Percentiles rank a stretch among this genome's conserved stretches.
phyloP scores from a whole-genome alignment of 371 early-diverging fungal genomes.

The Parasitella parasitica region DNA sequence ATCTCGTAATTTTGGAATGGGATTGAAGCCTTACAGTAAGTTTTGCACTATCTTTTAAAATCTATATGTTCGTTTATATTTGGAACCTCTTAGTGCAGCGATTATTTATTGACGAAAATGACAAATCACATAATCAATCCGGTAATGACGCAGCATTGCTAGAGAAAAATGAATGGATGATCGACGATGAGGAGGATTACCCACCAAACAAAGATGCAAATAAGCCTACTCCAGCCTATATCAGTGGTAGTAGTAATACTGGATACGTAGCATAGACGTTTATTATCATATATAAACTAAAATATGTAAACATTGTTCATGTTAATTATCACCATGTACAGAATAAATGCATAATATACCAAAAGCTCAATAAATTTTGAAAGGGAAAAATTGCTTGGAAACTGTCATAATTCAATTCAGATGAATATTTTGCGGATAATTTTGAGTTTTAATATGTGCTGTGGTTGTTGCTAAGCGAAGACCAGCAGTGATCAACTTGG shows the following conservation, averaged over 20 bases:
- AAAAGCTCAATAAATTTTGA: no score
- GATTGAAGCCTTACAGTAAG: slow-evolving; percentile 50
- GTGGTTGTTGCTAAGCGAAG: no score
- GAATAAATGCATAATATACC: background rate
- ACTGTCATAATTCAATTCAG: no score
- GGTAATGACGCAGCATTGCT: background rate
- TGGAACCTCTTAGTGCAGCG: slow-evolving; percentile 21
- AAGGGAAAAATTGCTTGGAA: no score
- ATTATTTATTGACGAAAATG: slow-evolving; percentile 14
- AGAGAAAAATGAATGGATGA: slow-evolving; percentile 23
- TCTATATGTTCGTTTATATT: background rate
- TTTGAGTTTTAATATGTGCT: no score
- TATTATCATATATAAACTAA: background rate
- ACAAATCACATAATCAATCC: background rate
- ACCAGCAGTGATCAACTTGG: no score
- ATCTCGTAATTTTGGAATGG: slow-evolving; percentile 42
- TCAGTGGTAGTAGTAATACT: background rate
- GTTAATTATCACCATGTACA: no score
- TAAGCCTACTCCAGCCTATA: background rate
- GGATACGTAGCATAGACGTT: background rate
- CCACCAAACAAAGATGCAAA: background rate
- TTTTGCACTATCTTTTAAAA: background rate
- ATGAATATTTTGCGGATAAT: no score
- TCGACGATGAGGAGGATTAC: slow-evolving; percentile 26
- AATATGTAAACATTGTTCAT: no score